A percentile compares a stretch with the other conserved stretches of the same genome.
Evolutionary conservation across 768 basidiomycete species (phyloP).

Genomic region (Boletus sp.): DNA sequence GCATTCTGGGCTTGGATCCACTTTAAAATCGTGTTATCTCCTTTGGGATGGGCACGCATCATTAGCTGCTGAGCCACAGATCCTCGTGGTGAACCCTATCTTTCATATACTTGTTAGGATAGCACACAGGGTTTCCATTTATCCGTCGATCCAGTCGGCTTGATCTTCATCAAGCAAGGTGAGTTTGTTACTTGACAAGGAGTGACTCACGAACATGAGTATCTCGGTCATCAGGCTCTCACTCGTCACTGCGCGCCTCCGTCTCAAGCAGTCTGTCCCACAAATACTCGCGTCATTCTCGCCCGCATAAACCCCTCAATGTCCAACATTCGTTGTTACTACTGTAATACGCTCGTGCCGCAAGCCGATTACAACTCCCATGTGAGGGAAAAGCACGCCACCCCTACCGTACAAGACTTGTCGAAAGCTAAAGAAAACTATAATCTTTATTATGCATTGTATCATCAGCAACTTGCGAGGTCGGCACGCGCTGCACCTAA

Average conservation of each 20-base stretch:
- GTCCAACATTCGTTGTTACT: constrained; percentile 9
- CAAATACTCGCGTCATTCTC: constrained; percentile 1
- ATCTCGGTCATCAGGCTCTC: neutral
- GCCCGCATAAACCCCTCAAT: neutral
- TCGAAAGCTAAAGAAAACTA: constrained; percentile 4
- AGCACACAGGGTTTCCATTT: neutral
- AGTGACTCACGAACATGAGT: neutral
- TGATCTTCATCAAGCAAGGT: neutral
- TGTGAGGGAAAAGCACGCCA: constrained; percentile 9
- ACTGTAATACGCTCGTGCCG: constrained; percentile 10
- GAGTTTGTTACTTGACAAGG: neutral
- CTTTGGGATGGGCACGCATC: constrained; percentile 1
- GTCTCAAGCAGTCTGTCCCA: neutral
- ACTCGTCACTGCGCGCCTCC: neutral
- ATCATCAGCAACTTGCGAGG: neutral
- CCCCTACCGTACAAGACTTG: constrained; percentile 7
- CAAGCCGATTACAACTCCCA: constrained; percentile 12
- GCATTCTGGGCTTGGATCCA: neutral
- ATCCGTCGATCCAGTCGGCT: neutral
- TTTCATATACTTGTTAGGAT: neutral
- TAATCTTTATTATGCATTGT: neutral
- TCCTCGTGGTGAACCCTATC: neutral
- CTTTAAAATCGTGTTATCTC: neutral
- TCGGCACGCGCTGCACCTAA: neutral
- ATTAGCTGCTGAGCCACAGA: neutral